Conservation (phyloP, 179 eudicot species). For the Silene noctiflora region DNA sequence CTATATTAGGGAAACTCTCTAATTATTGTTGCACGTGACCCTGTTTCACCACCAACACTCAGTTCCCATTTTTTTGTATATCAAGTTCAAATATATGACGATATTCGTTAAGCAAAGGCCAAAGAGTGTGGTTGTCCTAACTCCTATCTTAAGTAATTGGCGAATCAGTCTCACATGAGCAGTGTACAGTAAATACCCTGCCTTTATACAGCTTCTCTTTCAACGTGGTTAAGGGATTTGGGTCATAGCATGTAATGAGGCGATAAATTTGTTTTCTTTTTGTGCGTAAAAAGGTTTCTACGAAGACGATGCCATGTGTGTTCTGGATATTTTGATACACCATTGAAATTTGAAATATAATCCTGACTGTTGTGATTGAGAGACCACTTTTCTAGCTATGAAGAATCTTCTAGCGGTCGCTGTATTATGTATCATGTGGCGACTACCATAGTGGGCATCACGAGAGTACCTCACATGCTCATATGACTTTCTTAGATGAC, state of each 20-base stretch:
- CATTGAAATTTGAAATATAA: too few species aligned
- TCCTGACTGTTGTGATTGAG: background rate
- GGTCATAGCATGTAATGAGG: background rate
- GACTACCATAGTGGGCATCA: background rate
- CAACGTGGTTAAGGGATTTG: background rate
- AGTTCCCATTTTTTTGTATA: too few species aligned
- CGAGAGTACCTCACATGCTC: background rate
- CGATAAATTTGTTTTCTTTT: background rate
- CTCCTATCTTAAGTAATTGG: too few species aligned
- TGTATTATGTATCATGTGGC: too few species aligned
- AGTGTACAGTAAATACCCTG: too few species aligned
- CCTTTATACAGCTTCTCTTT: background rate
- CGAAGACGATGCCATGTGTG: background rate
- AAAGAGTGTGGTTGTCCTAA: too few species aligned
- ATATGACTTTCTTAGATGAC: background rate
- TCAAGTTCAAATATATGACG: too few species aligned
- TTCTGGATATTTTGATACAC: too few species aligned
- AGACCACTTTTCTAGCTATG: background rate
- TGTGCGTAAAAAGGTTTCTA: background rate
- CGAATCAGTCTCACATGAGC: too few species aligned
- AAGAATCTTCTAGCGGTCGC: background rate
- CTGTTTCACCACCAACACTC: background rate
- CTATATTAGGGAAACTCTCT: background rate
- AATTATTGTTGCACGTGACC: too few species aligned
- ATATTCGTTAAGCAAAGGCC: too few species aligned